Evolutionary conservation across 495 filamentous ascomycete genomes (phyloP).

Genomic region (Neurospora sp.): DNA sequence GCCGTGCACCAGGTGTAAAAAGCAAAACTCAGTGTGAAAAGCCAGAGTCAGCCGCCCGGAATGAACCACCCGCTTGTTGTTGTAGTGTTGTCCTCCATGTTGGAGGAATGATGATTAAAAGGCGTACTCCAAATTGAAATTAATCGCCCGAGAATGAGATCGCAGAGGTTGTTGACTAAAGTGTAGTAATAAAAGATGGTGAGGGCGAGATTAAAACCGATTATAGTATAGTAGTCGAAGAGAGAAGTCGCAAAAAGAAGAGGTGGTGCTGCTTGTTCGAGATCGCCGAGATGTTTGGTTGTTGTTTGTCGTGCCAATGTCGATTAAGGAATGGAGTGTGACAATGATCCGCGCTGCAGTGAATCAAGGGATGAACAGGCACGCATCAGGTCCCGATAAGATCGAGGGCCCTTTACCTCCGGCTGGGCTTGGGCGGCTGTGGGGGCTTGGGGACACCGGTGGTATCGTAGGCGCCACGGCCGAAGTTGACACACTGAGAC

Average conservation of each 20-base stretch:
- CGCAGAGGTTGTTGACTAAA: background rate
- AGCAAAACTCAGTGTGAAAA: background rate
- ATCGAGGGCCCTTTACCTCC: slow-evolving; percentile 20
- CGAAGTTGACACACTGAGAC: slow-evolving; percentile 38
- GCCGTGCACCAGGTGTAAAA: slow-evolving; percentile 21
- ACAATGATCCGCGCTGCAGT: slow-evolving; percentile 1
- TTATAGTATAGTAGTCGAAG: slow-evolving; percentile 8
- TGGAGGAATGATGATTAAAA: slow-evolving; percentile 34
- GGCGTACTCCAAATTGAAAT: slow-evolving; percentile 28
- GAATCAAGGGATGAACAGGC: slow-evolving; percentile 12
- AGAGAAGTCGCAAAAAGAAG: slow-evolving; percentile 1
- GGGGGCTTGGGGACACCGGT: slow-evolving; percentile 47
- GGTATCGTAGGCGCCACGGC: slow-evolving; percentile 48
- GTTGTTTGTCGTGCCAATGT: background rate
- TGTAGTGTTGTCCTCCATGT: slow-evolving; percentile 8
- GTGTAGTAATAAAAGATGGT: slow-evolving; percentile 6
- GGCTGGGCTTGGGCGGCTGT: slow-evolving; percentile 37
- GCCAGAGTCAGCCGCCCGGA: slow-evolving; percentile 9
- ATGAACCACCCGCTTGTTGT: slow-evolving; percentile 12
- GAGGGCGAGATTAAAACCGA: slow-evolving; percentile 21
- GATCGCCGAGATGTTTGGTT: background rate
- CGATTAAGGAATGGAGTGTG: slow-evolving; percentile 2
- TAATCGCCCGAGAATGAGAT: background rate
- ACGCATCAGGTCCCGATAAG: background rate
- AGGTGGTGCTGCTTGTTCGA: background rate